phyloP scores from a whole-genome alignment of 2,329 filamentous ascomycete genomes.

The Penicillium sp. region DNA sequence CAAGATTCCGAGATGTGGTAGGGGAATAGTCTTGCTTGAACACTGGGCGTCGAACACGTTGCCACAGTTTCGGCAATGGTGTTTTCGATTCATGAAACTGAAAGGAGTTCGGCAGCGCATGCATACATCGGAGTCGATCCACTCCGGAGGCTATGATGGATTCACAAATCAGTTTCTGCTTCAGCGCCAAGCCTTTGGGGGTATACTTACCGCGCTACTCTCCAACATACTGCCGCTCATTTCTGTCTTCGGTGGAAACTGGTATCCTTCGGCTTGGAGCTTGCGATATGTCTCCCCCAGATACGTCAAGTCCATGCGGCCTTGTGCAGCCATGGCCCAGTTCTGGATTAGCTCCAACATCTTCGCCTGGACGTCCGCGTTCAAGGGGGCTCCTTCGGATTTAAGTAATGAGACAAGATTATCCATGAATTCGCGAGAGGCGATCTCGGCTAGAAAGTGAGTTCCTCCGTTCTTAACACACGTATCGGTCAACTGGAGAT shows the following conservation, averaged over 20 bases:
- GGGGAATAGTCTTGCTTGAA: constrained; percentile 78
- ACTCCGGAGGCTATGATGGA: constrained; percentile 74
- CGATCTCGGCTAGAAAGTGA: constrained; percentile 93
- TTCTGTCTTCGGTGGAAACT: constrained; percentile 79
- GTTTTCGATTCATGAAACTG: constrained; percentile 96
- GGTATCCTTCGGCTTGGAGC: constrained; percentile 78
- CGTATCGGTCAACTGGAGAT: constrained; percentile 77
- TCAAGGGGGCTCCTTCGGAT: constrained; percentile 70
- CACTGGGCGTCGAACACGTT: constrained; percentile 97
- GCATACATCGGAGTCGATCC: constrained; percentile 96
- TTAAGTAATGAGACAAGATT: constrained; percentile 88
- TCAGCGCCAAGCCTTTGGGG: neutral
- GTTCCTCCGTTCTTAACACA: constrained; percentile 97
- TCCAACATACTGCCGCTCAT: constrained; percentile 98
- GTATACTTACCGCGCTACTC: constrained; percentile 74
- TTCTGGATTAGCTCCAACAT: constrained; percentile 90
- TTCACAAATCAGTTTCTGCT: constrained; percentile 11
- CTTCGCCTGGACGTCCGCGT: constrained; percentile 80
- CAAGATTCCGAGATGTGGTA: constrained; percentile 89
- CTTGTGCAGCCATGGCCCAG: constrained; percentile 87
- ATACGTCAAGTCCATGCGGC: constrained; percentile 76
- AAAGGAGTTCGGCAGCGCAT: constrained; percentile 96
- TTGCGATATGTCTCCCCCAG: constrained; percentile 81
- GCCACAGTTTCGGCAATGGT: constrained; percentile 96
- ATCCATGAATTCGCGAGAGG: constrained; percentile 97